A percentile compares a stretch with the other conserved stretches of the same genome.
These are phyloP conservation scores for Lasiodiplodia hormozganensis DNA, from an alignment of 2,329 filamentous ascomycete genomes.

Conservation along the genomic window DNA sequence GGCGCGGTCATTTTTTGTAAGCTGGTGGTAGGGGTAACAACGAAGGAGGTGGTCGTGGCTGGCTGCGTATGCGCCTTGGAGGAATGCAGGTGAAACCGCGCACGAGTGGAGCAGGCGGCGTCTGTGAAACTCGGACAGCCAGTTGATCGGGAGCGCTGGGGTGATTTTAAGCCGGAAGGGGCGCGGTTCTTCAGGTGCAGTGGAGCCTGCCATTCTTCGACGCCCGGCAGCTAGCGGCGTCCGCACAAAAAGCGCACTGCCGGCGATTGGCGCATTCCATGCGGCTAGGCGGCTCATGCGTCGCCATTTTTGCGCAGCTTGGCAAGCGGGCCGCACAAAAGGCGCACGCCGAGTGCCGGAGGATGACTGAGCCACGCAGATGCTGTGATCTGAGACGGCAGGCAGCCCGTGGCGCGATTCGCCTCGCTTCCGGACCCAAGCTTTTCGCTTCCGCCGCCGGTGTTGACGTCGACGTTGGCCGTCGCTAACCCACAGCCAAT, in stretches of 20 bases:
- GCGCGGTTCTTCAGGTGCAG: slow-evolving; percentile 1
- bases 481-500: background rate
- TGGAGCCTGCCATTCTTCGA: slow-evolving; percentile 18
- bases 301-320: slow-evolving; percentile 15
- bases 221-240: background rate
- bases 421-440: slow-evolving; percentile 17
- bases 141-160: background rate
- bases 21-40: slow-evolving; percentile 32
- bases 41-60: slow-evolving; percentile 20
- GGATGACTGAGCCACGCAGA: background rate
- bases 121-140: slow-evolving; percentile 10
- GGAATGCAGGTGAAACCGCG: slow-evolving; percentile 23
- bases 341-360: slow-evolving; percentile 27
- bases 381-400: background rate
- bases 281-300: slow-evolving; percentile 26
- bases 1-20: slow-evolving; percentile 26
- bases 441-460: slow-evolving; percentile 15
- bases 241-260: slow-evolving; percentile 27
- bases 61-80: slow-evolving; percentile 2
- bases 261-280: background rate
- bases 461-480: slow-evolving; percentile 1
- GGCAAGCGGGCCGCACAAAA: slow-evolving; percentile 32
- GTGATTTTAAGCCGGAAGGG: background rate
- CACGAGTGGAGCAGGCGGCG: slow-evolving; percentile 8
- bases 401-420: background rate